Evolutionary conservation across 352 stramenopile species (phyloP), one percentile per base, ranked within the genome.

Genomic region (Phytophthora ramorum): DNA sequence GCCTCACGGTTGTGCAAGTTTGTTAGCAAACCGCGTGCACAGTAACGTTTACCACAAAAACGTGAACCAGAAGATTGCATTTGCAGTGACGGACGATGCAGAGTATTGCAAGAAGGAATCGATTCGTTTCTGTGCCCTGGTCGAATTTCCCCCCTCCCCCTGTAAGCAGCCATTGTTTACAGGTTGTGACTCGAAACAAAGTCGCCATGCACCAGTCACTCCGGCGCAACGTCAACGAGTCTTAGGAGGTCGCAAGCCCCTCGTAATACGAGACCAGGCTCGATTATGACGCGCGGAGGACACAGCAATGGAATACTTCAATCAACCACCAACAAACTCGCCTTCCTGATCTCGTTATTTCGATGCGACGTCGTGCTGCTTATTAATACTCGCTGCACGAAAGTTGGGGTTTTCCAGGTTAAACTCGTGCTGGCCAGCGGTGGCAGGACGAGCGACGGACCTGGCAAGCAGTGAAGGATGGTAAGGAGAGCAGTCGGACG

Each of bases 231-330:
- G 17, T 17, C 19, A n/a, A 10, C 22, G 26, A 7, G 47, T 28
- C 16, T 9, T 13, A 22, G 14, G 4, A 20, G 56, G n/a, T 63
- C 24, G 24, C 24, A 28, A 28, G 24, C 24, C 24, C 24, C 24
- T 28, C 24, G 24, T 28, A 28, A 28, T 63, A 50, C 37, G 46
- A 64, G 30, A 22, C 12, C 10, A 55, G 9, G 5, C 0, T 12
- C 14, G n/a, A 57, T 63, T 63, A 63, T 19, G 37, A 50, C 59
- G 20, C 44, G 20, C 28, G 28, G 17, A 57, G 34, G 61, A 69
- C 61, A 54, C 44, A 69, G 26, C 61, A 69, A 41, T 14, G 17
- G 61, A 62, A 63, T 63, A 68, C 60, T 68, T n/a, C n/a, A n/a
- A n/a, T 68, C 60, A 68, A 63, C 52, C 32, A 68, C 50, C 19